A percentile compares a stretch with the other conserved stretches of the same genome.
Conservation (phyloP, 2,329 filamentous ascomycete species). For the Apiospora marii region DNA sequence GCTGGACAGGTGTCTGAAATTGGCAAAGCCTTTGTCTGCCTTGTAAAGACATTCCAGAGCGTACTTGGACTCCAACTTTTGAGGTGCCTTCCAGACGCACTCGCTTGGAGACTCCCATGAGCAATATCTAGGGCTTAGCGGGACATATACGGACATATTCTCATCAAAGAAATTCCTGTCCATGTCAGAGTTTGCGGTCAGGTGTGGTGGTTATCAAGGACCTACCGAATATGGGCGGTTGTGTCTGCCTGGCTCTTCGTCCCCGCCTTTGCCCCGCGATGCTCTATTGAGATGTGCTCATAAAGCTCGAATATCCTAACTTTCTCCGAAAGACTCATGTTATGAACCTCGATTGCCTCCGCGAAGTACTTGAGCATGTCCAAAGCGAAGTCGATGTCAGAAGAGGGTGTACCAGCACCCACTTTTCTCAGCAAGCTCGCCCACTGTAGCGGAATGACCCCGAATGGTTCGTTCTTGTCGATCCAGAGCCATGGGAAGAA, state of each 20-base stretch:
- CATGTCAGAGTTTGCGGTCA: not conserved
- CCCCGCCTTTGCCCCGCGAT: not conserved
- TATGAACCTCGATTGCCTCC: not conserved
- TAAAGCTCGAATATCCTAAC: not conserved
- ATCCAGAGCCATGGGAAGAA: constrained; percentile 34
- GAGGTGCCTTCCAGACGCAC: constrained; percentile 9
- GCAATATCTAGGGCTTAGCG: not conserved
- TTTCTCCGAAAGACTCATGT: not conserved
- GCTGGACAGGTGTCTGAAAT: not conserved
- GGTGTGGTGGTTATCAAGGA: not conserved
- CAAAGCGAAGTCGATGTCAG: not conserved
- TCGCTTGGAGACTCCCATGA: not conserved
- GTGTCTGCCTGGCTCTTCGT: not conserved
- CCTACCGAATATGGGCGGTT: not conserved
- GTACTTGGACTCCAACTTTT: not conserved
- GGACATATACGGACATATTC: not conserved
- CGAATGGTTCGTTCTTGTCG: not conserved
- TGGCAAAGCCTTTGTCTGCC: not conserved
- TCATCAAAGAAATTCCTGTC: not conserved
- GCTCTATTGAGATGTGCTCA: not conserved
- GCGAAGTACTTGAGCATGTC: not conserved
- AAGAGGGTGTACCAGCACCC: not conserved
- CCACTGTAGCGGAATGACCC: not conserved
- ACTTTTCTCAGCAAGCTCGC: not conserved
- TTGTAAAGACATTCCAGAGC: not conserved